Percentiles rank a stretch among this genome's conserved stretches.
Conservation (phyloP, 257 asterid species). For the Orobanche coerulescens region DNA sequence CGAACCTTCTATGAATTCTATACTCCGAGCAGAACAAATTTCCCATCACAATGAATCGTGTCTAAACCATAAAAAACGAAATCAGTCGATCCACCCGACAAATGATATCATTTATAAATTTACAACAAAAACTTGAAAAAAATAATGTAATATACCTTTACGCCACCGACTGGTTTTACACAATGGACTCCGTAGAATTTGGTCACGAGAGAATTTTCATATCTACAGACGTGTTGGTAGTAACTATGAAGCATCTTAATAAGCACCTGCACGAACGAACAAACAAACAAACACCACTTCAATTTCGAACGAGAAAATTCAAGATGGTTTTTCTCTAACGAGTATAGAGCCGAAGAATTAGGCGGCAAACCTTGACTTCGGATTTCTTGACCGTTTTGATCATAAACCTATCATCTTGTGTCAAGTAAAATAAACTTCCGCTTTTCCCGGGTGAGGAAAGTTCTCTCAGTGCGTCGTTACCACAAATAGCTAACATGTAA, state of each 20-base stretch:
- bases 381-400: conserved; percentile 66
- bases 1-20: conserved; percentile 81
- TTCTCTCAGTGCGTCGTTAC: conserved; percentile 55
- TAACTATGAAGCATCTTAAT: conserved; percentile 65
- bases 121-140: background rate
- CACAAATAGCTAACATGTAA: conserved; percentile 66
- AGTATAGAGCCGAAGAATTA: conserved; percentile 4
- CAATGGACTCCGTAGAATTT: conserved; percentile 70
- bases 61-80: too few species aligned
- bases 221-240: conserved; percentile 44
- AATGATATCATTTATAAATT: too few species aligned
- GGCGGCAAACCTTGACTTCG: conserved; percentile 55
- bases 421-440: conserved; percentile 61
- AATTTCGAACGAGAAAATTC: background rate
- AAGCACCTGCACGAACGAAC: conserved; percentile 48
- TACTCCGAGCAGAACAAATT: conserved; percentile 95
- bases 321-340: background rate
- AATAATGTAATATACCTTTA: conserved; percentile 36
- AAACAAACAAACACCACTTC: background rate
- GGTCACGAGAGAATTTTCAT: conserved; percentile 56
- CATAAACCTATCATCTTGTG: conserved; percentile 64
- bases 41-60: conserved; percentile 94
- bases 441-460: conserved; percentile 70
- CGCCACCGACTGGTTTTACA: conserved; percentile 59
- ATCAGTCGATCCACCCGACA: too few species aligned